A percentile compares a stretch with the other conserved stretches of the same genome.
Evolutionary conservation across 768 basidiomycete genomes (phyloP).

Genomic region (Psilocybe azurescens): DNA sequence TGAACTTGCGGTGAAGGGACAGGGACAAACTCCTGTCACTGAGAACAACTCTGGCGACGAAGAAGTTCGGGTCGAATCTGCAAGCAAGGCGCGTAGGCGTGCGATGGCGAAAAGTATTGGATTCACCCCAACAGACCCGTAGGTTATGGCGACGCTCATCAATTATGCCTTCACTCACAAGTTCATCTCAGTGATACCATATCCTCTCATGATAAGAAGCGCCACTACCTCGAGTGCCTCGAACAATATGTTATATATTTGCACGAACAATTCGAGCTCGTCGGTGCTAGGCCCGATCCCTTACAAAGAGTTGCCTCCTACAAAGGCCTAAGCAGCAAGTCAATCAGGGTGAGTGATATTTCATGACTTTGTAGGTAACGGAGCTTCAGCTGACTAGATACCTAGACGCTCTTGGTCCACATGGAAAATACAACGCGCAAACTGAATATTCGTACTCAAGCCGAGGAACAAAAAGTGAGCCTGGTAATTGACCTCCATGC

Average conservation of each 20-base stretch:
- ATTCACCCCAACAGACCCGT: constrained; percentile 68
- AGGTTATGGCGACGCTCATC: constrained; percentile 24
- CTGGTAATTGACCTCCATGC: neutral
- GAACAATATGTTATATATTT: constrained; percentile 74
- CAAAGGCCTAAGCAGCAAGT: constrained; percentile 63
- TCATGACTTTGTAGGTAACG: neutral
- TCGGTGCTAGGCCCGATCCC: constrained; percentile 49
- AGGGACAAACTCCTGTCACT: neutral
- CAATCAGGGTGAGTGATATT: constrained; percentile 56
- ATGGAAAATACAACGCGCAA: constrained; percentile 63
- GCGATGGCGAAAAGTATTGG: constrained; percentile 59
- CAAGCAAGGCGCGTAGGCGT: constrained; percentile 63
- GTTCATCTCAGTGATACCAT: constrained; percentile 59
- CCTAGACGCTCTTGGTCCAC: constrained; percentile 70
- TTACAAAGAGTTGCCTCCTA: constrained; percentile 57
- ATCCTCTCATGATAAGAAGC: constrained; percentile 79
- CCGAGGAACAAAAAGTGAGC: constrained; percentile 61
- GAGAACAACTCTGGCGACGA: constrained; percentile 9
- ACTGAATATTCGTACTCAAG: constrained; percentile 52
- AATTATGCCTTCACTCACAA: no score
- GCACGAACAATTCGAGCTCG: constrained; percentile 61
- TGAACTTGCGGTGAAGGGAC: constrained; percentile 38
- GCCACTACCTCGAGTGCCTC: constrained; percentile 74
- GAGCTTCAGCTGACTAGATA: neutral
- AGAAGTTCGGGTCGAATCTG: constrained; percentile 41